Evolutionary conservation across 129 eudicot species (phyloP).

Genomic region (Cynara cardunculus): DNA sequence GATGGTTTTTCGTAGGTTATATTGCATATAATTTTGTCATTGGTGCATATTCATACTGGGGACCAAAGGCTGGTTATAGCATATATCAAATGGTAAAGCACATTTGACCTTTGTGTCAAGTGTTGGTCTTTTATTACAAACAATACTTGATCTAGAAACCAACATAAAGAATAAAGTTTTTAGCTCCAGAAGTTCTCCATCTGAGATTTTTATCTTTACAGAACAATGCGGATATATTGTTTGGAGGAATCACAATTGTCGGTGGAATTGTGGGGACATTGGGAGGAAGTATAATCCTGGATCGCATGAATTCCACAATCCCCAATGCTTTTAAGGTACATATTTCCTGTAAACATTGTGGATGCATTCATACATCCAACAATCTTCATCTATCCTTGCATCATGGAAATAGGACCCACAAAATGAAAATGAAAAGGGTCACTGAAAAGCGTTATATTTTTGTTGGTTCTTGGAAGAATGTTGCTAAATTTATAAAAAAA

Average conservation of each 20-base stretch:
- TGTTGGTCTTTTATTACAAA: neutral
- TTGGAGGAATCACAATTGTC: slow-evolving; percentile 84
- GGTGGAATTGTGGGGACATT: slow-evolving; percentile 87
- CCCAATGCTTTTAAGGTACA: slow-evolving; percentile 93
- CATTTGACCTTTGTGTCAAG: neutral
- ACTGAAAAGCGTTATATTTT: neutral
- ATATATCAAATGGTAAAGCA: slow-evolving; percentile 83
- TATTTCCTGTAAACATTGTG: neutral
- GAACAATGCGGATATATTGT: slow-evolving; percentile 78
- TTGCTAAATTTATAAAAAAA: neutral
- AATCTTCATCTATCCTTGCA: neutral
- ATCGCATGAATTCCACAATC: slow-evolving; percentile 66
- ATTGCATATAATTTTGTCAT: slow-evolving; percentile 85
- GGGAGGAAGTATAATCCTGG: slow-evolving; percentile 73
- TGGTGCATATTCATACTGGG: slow-evolving; percentile 98
- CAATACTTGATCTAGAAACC: neutral
- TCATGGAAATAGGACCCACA: neutral
- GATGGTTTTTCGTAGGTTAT: slow-evolving; percentile 56
- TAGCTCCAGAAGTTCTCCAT: neutral
- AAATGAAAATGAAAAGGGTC: neutral
- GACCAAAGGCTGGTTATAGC: slow-evolving; percentile 91
- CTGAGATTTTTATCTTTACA: slow-evolving; percentile 24
- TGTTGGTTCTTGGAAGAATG: neutral
- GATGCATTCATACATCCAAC: neutral
- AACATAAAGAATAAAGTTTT: neutral